Evolutionary conservation across 148 eudicot genomes (phyloP).

Genomic region (Rhododendron kiyosumense): DNA sequence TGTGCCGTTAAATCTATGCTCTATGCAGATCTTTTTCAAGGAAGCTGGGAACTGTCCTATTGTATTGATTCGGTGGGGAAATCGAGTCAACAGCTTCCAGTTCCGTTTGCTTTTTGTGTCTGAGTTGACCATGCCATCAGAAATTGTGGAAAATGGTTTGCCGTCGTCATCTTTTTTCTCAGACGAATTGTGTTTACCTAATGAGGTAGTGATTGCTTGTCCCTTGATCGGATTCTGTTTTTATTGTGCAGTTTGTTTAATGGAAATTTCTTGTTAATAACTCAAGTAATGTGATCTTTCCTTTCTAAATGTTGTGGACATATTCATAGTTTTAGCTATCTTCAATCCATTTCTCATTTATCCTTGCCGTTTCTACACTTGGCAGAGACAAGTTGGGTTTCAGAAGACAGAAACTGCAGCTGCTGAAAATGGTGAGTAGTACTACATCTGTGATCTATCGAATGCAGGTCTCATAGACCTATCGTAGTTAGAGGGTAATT

Average conservation of each 20-base stretch:
- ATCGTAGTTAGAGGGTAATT: not conserved
- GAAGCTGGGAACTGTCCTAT: slow-evolving; percentile 11
- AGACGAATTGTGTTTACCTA: slow-evolving; percentile 37
- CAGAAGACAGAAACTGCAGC: slow-evolving; percentile 40
- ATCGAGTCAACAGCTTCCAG: slow-evolving; percentile 2
- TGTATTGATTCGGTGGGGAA: slow-evolving; percentile 7
- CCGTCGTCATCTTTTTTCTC: slow-evolving; percentile 40
- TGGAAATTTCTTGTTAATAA: not conserved
- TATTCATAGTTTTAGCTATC: not conserved
- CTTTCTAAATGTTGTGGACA: not conserved
- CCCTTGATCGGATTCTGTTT: not conserved
- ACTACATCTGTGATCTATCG: not conserved
- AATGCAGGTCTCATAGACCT: not conserved
- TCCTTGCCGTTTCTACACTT: slow-evolving; percentile 6
- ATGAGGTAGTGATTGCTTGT: slow-evolving; percentile 34
- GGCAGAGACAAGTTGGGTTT: slow-evolving; percentile 56
- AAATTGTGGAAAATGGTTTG: slow-evolving; percentile 45
- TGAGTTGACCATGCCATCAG: slow-evolving; percentile 38
- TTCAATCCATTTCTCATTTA: not conserved
- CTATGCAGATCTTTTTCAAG: slow-evolving; percentile 17
- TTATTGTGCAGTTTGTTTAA: not conserved
- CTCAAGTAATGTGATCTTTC: not conserved
- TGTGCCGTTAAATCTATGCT: slow-evolving; percentile 9
- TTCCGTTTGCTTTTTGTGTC: not conserved
- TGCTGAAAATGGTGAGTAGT: slow-evolving; percentile 36